A percentile compares a stretch with the other conserved stretches of the same genome.
These are phyloP conservation scores for Fraxinus floribunda DNA, from an alignment of 305 asterid species.

Conservation along the genomic window DNA sequence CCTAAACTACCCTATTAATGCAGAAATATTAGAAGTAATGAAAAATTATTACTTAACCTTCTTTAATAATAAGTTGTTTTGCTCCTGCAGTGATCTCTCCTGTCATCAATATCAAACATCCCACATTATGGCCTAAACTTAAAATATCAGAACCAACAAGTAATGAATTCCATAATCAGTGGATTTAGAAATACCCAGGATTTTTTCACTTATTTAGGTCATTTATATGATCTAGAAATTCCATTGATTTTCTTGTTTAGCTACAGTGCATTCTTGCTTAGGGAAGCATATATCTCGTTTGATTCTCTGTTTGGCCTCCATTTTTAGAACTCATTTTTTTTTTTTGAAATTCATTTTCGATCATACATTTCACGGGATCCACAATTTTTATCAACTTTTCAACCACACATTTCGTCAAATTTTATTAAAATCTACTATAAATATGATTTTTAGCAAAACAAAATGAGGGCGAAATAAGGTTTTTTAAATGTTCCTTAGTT, in stretches of 20 bases:
- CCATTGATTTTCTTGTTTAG: neutral
- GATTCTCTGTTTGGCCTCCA: neutral
- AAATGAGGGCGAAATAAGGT: neutral
- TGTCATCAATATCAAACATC: conserved; percentile 25
- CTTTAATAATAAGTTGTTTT: conserved; percentile 46
- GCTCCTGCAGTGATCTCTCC: conserved; percentile 63
- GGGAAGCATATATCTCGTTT: neutral
- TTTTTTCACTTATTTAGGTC: neutral
- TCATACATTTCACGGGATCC: neutral
- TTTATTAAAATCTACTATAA: too few relatives aligned
- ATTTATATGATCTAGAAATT: neutral
- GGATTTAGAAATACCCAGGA: neutral
- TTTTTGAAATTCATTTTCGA: too few relatives aligned
- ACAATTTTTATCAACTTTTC: neutral
- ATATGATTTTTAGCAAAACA: neutral
- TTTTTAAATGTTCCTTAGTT: neutral
- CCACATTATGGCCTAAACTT: neutral
- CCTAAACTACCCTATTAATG: neutral
- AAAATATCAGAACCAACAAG: neutral
- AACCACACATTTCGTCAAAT: neutral
- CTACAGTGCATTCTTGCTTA: neutral
- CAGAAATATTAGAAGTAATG: neutral
- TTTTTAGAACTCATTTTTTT: too few relatives aligned
- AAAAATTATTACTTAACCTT: conserved; percentile 35
- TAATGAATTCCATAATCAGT: neutral